A percentile compares a stretch with the other conserved stretches of the same genome.
Conservation (phyloP, 345 rosid species). For the Psidium friedrichsthalianum region DNA sequence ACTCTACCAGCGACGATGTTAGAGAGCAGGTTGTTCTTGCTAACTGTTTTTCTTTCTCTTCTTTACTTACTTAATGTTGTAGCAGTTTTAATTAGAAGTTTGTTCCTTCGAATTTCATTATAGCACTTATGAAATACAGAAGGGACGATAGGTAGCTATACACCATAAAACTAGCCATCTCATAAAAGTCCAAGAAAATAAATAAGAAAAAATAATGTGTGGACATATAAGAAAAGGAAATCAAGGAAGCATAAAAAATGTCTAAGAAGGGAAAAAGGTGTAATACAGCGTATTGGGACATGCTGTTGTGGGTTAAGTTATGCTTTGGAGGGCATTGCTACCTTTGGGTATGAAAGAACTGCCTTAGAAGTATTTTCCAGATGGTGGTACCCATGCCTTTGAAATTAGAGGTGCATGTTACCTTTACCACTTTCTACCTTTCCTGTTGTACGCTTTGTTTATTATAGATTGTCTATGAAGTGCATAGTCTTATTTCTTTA, state of each 20-base stretch:
- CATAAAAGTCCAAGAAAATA: too few relatives aligned
- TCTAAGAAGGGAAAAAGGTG: not conserved
- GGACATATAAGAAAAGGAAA: not conserved
- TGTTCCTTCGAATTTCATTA: not conserved
- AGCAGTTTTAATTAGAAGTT: not conserved
- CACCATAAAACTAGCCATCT: too few relatives aligned
- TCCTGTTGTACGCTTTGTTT: not conserved
- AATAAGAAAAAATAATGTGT: not conserved
- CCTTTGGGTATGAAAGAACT: not conserved
- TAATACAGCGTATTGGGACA: not conserved
- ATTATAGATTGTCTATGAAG: not conserved
- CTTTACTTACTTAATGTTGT: not conserved
- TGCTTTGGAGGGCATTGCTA: not conserved
- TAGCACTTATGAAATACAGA: not conserved
- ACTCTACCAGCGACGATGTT: constrained; percentile 74
- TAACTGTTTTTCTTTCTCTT: not conserved
- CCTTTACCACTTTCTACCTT: not conserved
- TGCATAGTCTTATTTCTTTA: not conserved
- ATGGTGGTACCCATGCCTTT: not conserved
- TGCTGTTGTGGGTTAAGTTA: not conserved
- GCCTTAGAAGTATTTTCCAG: not conserved
- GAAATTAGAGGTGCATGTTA: not conserved
- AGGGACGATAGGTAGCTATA: too few relatives aligned
- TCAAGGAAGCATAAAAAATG: not conserved
- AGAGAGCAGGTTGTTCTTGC: constrained; percentile 58